phyloP scores from a whole-genome alignment of 257 asterid genomes.

The Rubia yunnanensis region DNA sequence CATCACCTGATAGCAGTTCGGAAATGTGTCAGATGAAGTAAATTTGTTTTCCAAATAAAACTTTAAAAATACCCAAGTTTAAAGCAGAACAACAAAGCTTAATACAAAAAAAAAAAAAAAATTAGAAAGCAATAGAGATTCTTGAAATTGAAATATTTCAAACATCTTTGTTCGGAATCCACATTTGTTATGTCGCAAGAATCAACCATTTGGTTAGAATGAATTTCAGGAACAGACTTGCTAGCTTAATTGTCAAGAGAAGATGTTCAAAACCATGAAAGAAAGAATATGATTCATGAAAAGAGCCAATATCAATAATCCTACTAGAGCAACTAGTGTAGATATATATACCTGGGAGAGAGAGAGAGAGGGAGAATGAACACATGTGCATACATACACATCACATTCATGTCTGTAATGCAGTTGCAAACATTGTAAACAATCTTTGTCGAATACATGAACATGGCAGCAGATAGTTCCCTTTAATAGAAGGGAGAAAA shows the following conservation, averaged over 20 bases:
- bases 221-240: background rate
- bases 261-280: background rate
- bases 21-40: background rate
- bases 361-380: too few species aligned
- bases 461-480: background rate
- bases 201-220: background rate
- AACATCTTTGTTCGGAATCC: background rate
- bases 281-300: background rate
- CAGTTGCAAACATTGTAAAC: background rate
- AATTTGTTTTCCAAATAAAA: background rate
- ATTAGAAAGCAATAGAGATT: background rate
- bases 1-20: conserved; percentile 40
- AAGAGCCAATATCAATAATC: background rate
- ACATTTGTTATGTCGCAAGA: background rate
- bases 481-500: background rate
- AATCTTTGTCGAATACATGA: background rate
- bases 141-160: background rate
- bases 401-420: background rate
- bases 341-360: background rate
- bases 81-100: background rate
- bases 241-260: background rate
- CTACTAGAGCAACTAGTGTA: background rate
- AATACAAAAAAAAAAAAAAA: background rate
- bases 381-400: background rate
- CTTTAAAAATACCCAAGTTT: background rate